These are phyloP conservation scores for Clarireedia hainanense DNA, from an alignment of 2,329 filamentous ascomycete species.

Conservation along the genomic window DNA sequence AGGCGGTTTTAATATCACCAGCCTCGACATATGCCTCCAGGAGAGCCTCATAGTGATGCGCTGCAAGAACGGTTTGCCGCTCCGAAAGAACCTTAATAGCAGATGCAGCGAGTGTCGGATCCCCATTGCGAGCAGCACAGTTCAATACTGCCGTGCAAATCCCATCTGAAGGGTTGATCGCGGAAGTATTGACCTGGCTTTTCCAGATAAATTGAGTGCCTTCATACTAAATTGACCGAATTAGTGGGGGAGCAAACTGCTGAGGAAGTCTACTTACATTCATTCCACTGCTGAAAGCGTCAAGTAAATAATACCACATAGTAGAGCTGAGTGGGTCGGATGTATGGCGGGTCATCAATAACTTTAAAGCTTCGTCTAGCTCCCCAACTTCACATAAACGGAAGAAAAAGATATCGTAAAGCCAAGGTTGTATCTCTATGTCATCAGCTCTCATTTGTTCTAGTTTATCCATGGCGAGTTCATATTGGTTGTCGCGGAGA, in stretches of 20 bases:
- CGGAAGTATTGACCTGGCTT: conserved; percentile 48
- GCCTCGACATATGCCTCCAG: conserved; percentile 58
- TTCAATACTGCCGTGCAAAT: conserved; percentile 62
- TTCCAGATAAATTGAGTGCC: conserved; percentile 67
- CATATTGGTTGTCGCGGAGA: conserved; percentile 73
- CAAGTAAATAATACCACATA: conserved; percentile 67
- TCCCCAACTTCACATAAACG: conserved; percentile 64
- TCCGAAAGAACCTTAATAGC: conserved; percentile 59
- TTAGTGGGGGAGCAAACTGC: conserved; percentile 12
- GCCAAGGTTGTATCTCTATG: conserved; percentile 56
- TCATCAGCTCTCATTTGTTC: conserved; percentile 55
- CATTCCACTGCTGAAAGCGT: conserved; percentile 57
- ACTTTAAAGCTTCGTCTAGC: conserved; percentile 65
- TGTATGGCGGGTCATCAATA: conserved; percentile 52
- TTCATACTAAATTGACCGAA: conserved; percentile 39
- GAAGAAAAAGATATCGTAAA: conserved; percentile 71
- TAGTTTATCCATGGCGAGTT: conserved; percentile 66
- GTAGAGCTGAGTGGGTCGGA: not conserved
- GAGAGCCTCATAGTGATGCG: conserved; percentile 73
- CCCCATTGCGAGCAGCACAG: conserved; percentile 60
- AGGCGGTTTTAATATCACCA: conserved; percentile 55
- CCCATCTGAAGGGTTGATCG: conserved; percentile 56
- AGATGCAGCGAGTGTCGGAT: conserved; percentile 60
- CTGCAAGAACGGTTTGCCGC: conserved; percentile 47
- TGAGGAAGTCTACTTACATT: conserved; percentile 40